Conservation (phyloP, 2,329 filamentous ascomycete species). For the Leptographium procerum region DNA sequence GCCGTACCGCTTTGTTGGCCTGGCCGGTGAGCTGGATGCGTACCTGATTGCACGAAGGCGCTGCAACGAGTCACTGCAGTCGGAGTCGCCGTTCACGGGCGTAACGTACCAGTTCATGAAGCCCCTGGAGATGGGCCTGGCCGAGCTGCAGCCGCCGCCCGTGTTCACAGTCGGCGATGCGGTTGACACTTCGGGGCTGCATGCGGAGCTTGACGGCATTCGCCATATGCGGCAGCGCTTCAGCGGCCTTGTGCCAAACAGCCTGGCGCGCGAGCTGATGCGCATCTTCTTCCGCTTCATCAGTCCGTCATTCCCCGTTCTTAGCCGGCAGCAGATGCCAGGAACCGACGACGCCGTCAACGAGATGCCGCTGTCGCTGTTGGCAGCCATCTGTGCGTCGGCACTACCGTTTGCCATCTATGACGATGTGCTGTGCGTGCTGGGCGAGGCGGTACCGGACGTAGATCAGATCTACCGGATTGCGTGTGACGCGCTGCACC, state of each 20-base stretch:
- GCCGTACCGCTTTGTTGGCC: slow-evolving; percentile 1
- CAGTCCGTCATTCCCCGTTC: background rate
- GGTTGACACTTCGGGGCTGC: background rate
- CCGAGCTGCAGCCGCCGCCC: background rate
- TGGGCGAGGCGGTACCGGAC: background rate
- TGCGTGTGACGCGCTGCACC: background rate
- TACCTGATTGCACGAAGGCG: background rate
- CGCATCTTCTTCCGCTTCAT: slow-evolving; percentile 1
- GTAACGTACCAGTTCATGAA: background rate
- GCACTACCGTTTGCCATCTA: slow-evolving; percentile 3
- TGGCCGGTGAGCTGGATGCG: slow-evolving; percentile 2
- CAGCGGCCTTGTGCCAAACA: background rate
- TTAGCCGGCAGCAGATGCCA: slow-evolving; percentile 2
- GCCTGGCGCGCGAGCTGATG: background rate
- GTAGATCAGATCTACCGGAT: background rate
- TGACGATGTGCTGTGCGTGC: slow-evolving; percentile 3
- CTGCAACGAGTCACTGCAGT: background rate
- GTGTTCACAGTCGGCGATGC: background rate
- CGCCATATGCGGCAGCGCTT: background rate
- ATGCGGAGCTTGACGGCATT: background rate
- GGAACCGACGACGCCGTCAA: background rate
- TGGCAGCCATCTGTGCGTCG: slow-evolving; percentile 1
- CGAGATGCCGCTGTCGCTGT: background rate
- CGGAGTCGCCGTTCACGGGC: background rate
- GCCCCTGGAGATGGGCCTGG: background rate